Evolutionary conservation across 805 yeast genomes (phyloP), one percentile per base, ranked within the genome.

Genomic region (Barnettozyma siamensis): DNA sequence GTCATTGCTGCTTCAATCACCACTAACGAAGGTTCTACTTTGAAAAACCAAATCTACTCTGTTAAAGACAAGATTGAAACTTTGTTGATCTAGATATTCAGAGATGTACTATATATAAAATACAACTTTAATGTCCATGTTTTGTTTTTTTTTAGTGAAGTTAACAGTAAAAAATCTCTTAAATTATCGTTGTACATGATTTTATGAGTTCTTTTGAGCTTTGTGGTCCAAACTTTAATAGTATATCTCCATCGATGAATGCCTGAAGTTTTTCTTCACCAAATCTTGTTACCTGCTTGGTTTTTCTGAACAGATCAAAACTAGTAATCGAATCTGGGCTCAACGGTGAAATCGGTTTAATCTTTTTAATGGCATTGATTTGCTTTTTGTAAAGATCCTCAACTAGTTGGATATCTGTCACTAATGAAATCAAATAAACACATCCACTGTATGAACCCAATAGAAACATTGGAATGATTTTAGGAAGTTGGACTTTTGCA

Each of bases 31-130:
- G 95, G 96, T 60, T 88, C 97, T 58, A 85, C 96, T 62, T 86
- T 93, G 75, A 88, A 88, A 79, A 87, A 75, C 78, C 98, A 91
- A 78, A 87, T 93, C 73, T 88, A 85, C 72, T 86, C 86, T 64
- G 88, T 91, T 71, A 93, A 93, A 87, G 97, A 93, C 76, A 89
- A 91, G 85, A 91, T 93, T 70, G 99, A 93, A 76, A 87, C 96
- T 58, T 79, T 93, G 67, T 80, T 93, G 67, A 93, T 93, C 64
- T 89, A 81, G 63, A 48, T 31, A 11, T 19, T 10, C 38, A 40
- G 43, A 35, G 38, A 17, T 41, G 44, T 41, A 40, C 39, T 40
- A 40, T 40, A 41, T n/a, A 26, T 31, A 32, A n/a, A n/a, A 26
- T 29, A 31, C 19, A 16, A 18, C 27, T 12, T 37, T 18, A 31